A percentile compares a stretch with the other conserved stretches of the same genome.
These are phyloP conservation scores for Pleurotus pulmonarius DNA, from an alignment of 768 basidiomycete genomes.

Conservation along the genomic window DNA sequence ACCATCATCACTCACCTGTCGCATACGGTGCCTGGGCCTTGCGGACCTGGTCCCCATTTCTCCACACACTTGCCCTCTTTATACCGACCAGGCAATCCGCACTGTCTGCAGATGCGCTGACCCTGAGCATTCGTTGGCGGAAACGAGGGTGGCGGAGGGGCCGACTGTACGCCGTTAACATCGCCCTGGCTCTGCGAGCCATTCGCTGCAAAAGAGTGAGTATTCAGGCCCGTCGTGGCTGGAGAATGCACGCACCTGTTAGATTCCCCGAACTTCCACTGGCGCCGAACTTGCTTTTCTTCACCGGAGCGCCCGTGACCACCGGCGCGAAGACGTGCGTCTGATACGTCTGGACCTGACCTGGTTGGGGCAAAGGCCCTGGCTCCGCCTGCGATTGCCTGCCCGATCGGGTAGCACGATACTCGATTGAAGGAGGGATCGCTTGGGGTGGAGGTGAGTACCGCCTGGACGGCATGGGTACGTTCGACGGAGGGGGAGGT, in stretches of 20 bases:
- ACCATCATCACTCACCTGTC: constrained; percentile 48
- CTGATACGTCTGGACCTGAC: constrained; percentile 41
- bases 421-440: constrained; percentile 7
- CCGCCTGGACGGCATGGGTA: background rate
- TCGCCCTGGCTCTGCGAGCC: background rate
- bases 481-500: background rate
- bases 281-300: constrained; percentile 51
- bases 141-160: constrained; percentile 26
- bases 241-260: background rate
- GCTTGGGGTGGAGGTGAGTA: constrained; percentile 8
- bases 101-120: constrained; percentile 75
- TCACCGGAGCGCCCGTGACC: constrained; percentile 68
- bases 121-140: constrained; percentile 56
- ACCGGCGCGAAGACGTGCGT: constrained; percentile 73
- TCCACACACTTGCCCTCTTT: constrained; percentile 86
- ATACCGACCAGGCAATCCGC: constrained; percentile 69
- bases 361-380: constrained; percentile 21
- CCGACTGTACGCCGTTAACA: constrained; percentile 3
- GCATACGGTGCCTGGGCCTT: constrained; percentile 81
- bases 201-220: no score
- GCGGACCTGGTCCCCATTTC: constrained; percentile 84
- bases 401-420: constrained; percentile 4
- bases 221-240: no score
- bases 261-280: constrained; percentile 11
- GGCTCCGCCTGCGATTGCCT: constrained; percentile 14